Base-by-base conservation (phyloP, 148 eudicot species). In the Agrostemma githago region DNA sequence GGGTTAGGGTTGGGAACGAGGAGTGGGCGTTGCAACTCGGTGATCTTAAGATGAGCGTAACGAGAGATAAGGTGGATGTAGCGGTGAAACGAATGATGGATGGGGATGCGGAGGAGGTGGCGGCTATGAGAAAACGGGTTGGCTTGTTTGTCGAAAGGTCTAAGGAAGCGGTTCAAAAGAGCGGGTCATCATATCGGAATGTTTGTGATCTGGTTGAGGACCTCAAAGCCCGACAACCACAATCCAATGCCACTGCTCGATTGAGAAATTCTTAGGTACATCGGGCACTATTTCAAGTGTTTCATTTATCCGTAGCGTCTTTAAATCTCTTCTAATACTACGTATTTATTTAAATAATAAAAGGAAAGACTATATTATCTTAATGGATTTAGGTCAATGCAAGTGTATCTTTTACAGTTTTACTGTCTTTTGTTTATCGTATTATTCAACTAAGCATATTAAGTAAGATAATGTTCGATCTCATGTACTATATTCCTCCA, bases 71-170 rank as follows among this genome's bases (percentile, higher is more conserved):
- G 3, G 53, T 74, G 3, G 77, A 74, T 34, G 56, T 10, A 3
- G 78, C 56, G 1, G 16, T 75, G 39, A 75, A 54, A 20, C 72
- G 69, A 46, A 17, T 75, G 72, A 75, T 75, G 78, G 54, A 51
- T 3, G 16, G 4, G 1, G 53, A 56, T 40, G n/a, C 41, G 21
- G 21, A 26, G 34, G 34, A 26, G 34, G 34, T 26, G 34, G 34
- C 5, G 8, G 66, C 58, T 17, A 53, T 70, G 15, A 41, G 72
- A 3, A 21, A 39, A 12, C 20, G 65, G 0, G 78, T 65, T 4
- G 21, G 39, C 10, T 19, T 56, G 42, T 39, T 54, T 37, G 72
- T 61, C 5, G 61, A 38, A 4, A 70, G 34, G 6, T 70, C 64
- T 19, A 54, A 40, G 6, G 43, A 15, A 1, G 78, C 78, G 17